Evolutionary conservation across 495 filamentous ascomycete species (phyloP).

Genomic region (Trichocladium antarcticum): DNA sequence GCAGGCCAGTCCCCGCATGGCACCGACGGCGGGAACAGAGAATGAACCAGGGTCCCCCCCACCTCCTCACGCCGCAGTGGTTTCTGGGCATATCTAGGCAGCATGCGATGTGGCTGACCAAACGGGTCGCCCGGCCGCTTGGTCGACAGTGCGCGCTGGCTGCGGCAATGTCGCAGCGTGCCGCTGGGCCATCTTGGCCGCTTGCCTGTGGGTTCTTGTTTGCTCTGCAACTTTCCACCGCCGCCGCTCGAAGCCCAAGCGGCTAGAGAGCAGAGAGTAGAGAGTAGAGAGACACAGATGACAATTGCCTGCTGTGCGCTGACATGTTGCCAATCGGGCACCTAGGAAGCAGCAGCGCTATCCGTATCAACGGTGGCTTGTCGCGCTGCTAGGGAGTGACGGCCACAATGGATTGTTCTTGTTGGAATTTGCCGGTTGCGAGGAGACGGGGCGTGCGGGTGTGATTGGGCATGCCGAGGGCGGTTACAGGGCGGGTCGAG

Average conservation of each 20-base stretch:
- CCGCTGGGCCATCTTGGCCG: no score
- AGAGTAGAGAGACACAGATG: not conserved
- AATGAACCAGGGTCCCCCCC: constrained; percentile 4
- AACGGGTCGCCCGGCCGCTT: not conserved
- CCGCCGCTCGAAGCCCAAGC: not conserved
- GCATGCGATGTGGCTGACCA: not conserved
- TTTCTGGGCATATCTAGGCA: not conserved
- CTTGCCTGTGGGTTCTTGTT: not conserved
- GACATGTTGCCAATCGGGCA: not conserved
- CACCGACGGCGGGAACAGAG: constrained; percentile 1
- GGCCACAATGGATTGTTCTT: not conserved
- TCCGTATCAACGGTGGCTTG: no score
- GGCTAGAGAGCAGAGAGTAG: not conserved
- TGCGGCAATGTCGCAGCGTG: no score
- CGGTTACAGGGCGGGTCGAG: constrained; percentile 28
- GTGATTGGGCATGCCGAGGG: constrained; percentile 36
- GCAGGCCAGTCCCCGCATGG: constrained; percentile 17
- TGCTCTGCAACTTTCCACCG: not conserved
- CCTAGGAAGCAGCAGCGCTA: no score
- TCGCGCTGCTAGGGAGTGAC: not conserved
- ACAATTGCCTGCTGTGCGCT: not conserved
- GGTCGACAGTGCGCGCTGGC: no score
- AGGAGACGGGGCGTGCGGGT: constrained; percentile 1
- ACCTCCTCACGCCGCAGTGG: not conserved
- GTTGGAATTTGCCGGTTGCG: constrained; percentile 2